Base-by-base conservation (phyloP, 768 basidiomycete species). In the Rhizopogon rudus region DNA sequence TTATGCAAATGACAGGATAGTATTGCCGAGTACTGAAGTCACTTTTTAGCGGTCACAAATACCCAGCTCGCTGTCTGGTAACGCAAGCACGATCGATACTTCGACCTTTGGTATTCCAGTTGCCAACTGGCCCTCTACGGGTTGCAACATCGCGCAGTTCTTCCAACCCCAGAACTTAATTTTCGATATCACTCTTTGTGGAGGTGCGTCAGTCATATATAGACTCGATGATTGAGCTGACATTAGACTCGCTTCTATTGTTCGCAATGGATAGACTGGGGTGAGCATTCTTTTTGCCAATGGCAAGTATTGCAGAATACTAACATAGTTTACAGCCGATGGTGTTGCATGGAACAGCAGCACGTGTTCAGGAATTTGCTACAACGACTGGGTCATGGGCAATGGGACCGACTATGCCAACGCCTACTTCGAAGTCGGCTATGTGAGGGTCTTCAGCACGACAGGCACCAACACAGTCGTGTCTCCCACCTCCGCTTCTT, bases 161-260 rank as follows among this genome's bases (percentile, higher is more conserved):
- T 87, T 88, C 65, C 70, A 77, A 51, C 73, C 82, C 0, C 87
- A 90, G 62, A 75, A 81, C 55, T 75, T 91, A 42, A 83, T 89
- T 16, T 81, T 91, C 54, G 84, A 87, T 63, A 90, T 90, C 55
- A 87, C 88, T 1, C 77, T 87, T 6, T 87, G 86, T 52, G 85
- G 84, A 65, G 76, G 76, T 76, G 39, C 58, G 77, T 78, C 46
- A 44, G 40, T 52, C 35, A 51, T 66, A 51, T 60, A 61, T 16
- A 10, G 13, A 35, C 14, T 31, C 20, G 8, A n/a, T 12, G 14
- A 20, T 44, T 25, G 66, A 80, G 58, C 45, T 72, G 57, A 48
- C 65, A 64, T 72, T 70, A 63, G 56, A 58, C 20, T 49, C 31
- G 45, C 31, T 20, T 9, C 22, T 20, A 13, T 14, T 35, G 3